A percentile compares a stretch with the other conserved stretches of the same genome.
Evolutionary conservation across 1,284 basidiomycete species (phyloP).

Genomic region (Cutaneotrichosporon dermatis): DNA sequence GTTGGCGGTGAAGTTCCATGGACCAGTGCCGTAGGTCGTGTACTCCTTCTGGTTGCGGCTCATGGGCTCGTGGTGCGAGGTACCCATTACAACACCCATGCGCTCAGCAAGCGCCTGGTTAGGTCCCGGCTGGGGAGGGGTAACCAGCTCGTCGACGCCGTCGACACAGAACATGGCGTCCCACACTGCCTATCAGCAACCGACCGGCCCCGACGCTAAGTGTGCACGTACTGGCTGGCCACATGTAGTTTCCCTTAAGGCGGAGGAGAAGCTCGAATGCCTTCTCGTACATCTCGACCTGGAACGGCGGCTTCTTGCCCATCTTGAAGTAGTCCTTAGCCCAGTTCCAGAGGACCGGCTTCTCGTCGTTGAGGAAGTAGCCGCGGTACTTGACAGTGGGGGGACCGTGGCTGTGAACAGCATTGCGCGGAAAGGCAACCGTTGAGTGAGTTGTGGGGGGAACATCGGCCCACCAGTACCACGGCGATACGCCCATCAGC

Average conservation of each 20-base stretch:
- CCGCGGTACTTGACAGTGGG: slow-evolving; percentile 67
- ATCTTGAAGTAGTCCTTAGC: slow-evolving; percentile 62
- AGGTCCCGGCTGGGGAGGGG: slow-evolving; percentile 34
- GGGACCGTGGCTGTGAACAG: slow-evolving; percentile 58
- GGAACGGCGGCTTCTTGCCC: slow-evolving; percentile 54
- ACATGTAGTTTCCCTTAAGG: slow-evolving; percentile 64
- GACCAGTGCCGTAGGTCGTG: slow-evolving; percentile 8
- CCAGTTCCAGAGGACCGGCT: slow-evolving; percentile 58
- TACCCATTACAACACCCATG: slow-evolving; percentile 66
- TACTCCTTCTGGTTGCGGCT: slow-evolving; percentile 18
- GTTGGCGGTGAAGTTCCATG: slow-evolving; percentile 24
- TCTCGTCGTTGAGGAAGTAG: slow-evolving; percentile 59
- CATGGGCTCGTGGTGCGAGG: slow-evolving; percentile 48
- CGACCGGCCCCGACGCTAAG: neutral
- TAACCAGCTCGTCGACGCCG: slow-evolving; percentile 48
- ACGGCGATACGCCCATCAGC: slow-evolving; percentile 56
- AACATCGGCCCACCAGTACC: slow-evolving; percentile 59
- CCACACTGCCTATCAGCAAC: slow-evolving; percentile 24
- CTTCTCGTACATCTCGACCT: slow-evolving; percentile 57
- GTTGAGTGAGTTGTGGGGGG: slow-evolving; percentile 55
- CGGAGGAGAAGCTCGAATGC: slow-evolving; percentile 59
- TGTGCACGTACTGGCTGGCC: slow-evolving; percentile 45
- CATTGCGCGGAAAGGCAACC: slow-evolving; percentile 53
- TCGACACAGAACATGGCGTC: slow-evolving; percentile 63
- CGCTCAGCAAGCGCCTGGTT: slow-evolving; percentile 63